Conservation (phyloP, 1,284 basidiomycete genomes). For the Ganoderma lingzhi region DNA sequence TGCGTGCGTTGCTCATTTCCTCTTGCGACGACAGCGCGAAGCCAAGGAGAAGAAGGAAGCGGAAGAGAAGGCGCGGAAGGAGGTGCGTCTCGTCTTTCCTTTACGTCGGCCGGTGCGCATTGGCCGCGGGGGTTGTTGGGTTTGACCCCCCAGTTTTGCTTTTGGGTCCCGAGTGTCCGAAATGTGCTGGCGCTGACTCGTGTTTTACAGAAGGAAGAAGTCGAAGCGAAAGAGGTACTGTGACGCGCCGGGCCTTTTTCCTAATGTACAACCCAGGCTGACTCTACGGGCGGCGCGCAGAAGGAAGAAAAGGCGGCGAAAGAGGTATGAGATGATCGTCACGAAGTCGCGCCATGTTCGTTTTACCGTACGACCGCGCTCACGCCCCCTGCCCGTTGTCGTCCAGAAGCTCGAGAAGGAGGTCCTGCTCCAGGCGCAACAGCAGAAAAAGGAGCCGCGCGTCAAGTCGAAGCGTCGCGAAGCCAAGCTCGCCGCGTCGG, state of each 20-base stretch:
- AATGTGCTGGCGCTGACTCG: slow-evolving; percentile 18
- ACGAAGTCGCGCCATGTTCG: slow-evolving; percentile 5
- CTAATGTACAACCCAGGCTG: slow-evolving; percentile 15
- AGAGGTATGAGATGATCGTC: slow-evolving; percentile 49
- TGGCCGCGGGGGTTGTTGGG: slow-evolving; percentile 15
- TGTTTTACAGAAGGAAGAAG: slow-evolving; percentile 58
- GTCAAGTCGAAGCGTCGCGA: slow-evolving; percentile 63
- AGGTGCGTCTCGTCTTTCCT: slow-evolving; percentile 34
- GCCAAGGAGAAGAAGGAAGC: slow-evolving; percentile 78
- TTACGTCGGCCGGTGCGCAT: slow-evolving; percentile 19
- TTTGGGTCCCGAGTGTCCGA: not conserved
- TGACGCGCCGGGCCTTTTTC: slow-evolving; percentile 8
- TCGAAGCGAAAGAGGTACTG: slow-evolving; percentile 46
- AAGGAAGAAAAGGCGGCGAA: slow-evolving; percentile 59
- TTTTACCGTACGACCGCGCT: not conserved
- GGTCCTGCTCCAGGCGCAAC: slow-evolving; percentile 10
- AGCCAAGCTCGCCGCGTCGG: slow-evolving; percentile 39
- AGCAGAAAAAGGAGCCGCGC: slow-evolving; percentile 56
- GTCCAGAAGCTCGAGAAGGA: slow-evolving; percentile 46
- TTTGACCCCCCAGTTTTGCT: no score
- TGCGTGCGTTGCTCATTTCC: slow-evolving; percentile 27
- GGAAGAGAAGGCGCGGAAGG: slow-evolving; percentile 53
- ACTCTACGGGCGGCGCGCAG: slow-evolving; percentile 38
- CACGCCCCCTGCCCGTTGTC: slow-evolving; percentile 21
- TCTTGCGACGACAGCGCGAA: slow-evolving; percentile 58